A percentile compares a stretch with the other conserved stretches of the same genome.
Evolutionary conservation across 768 basidiomycete genomes (phyloP).

Genomic region (Chalciporus piperatus): DNA sequence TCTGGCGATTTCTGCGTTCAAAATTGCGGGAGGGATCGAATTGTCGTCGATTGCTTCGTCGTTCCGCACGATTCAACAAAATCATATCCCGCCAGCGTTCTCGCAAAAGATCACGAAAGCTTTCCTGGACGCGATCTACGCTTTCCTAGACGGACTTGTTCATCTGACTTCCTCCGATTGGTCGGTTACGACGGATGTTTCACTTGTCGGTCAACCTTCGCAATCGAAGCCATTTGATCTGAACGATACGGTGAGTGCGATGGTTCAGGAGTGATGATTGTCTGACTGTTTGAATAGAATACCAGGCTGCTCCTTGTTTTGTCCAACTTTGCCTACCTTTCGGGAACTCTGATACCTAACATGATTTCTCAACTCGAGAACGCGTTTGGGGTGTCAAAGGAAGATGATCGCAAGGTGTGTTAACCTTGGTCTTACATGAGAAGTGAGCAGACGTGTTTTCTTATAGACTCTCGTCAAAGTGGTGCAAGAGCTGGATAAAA

Average conservation of each 20-base stretch:
- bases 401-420: conserved; percentile 67
- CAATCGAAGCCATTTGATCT: conserved; percentile 47
- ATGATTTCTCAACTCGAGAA: conserved; percentile 80
- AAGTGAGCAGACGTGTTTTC: background rate
- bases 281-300: conserved; percentile 51
- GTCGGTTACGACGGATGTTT: conserved; percentile 27
- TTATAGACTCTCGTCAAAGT: conserved; percentile 69
- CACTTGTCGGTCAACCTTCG: conserved; percentile 14
- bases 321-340: conserved; percentile 82
- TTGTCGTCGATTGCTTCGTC: conserved; percentile 44
- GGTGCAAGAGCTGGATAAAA: conserved; percentile 81
- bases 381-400: conserved; percentile 67
- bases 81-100: conserved; percentile 60
- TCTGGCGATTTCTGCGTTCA: conserved; percentile 71
- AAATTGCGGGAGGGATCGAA: conserved; percentile 76
- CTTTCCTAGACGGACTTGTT: conserved; percentile 83
- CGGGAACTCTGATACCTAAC: conserved; percentile 64
- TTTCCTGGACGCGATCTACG: conserved; percentile 83
- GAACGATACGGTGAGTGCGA: conserved; percentile 52
- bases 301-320: conserved; percentile 83
- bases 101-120: conserved; percentile 74
- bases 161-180: conserved; percentile 74
- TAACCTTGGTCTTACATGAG: background rate
- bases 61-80: conserved; percentile 55
- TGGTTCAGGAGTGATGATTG: background rate